A percentile compares a stretch with the other conserved stretches of the same genome.
phyloP scores from a whole-genome alignment of 805 yeast species.

The Candida insectalens region DNA sequence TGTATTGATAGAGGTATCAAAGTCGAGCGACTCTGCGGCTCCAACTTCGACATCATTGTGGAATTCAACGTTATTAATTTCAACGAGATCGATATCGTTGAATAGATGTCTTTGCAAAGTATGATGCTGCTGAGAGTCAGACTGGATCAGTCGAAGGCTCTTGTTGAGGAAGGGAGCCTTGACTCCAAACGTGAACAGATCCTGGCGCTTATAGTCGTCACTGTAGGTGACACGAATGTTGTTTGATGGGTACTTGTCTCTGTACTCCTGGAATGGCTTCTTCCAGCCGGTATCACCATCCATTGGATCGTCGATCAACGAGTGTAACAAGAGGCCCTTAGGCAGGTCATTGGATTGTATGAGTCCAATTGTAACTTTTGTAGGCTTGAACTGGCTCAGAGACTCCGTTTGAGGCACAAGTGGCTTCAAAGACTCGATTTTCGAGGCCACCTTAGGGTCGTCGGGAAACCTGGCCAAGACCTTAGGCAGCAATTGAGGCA shows the following conservation, averaged over 20 bases:
- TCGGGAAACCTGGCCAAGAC: not conserved
- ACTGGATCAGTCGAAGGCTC: slow-evolving; percentile 20
- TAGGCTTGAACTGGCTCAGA: slow-evolving; percentile 11
- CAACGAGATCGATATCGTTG: slow-evolving; percentile 22
- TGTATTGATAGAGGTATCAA: slow-evolving; percentile 1
- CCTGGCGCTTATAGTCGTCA: slow-evolving; percentile 4
- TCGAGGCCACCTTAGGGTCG: slow-evolving; percentile 6
- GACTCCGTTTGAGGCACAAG: slow-evolving; percentile 7
- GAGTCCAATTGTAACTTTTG: slow-evolving; percentile 19
- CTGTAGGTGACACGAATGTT: slow-evolving; percentile 11
- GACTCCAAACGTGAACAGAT: slow-evolving; percentile 9
- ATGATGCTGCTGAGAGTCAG: slow-evolving; percentile 12
- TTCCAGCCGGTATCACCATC: slow-evolving; percentile 16
- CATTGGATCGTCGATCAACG: slow-evolving; percentile 22
- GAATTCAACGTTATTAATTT: slow-evolving; percentile 12
- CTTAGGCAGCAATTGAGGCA: not conserved
- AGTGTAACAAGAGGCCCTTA: slow-evolving; percentile 16
- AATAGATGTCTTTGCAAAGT: slow-evolving; percentile 12
- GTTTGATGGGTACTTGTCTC: slow-evolving; percentile 4
- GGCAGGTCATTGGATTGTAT: slow-evolving; percentile 13
- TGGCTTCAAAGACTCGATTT: slow-evolving; percentile 9
- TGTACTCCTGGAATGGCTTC: slow-evolving; percentile 6
- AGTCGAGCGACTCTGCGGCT: slow-evolving; percentile 7
- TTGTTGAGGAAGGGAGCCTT: slow-evolving; percentile 22
- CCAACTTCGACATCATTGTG: slow-evolving; percentile 7